phyloP scores from a whole-genome alignment of 2,329 filamentous ascomycete species.

The Nigrospora osmanthi region DNA sequence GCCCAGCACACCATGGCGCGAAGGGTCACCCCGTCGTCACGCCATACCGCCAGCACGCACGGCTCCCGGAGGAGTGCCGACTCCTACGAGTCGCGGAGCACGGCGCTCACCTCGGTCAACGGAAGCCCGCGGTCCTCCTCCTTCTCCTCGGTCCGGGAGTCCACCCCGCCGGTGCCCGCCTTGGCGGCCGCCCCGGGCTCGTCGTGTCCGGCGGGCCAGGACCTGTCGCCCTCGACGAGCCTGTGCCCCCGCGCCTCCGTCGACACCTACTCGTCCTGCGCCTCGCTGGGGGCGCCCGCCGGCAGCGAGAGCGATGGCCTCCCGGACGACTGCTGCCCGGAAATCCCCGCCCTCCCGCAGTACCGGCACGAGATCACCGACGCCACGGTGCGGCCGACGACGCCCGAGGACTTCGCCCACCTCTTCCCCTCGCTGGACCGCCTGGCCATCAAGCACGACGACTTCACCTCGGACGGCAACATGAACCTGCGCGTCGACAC shows the following conservation, averaged over 20 bases:
- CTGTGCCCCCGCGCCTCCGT: conserved; percentile 52
- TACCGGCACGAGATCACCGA: conserved; percentile 56
- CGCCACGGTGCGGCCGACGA: conserved; percentile 64
- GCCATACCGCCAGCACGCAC: conserved; percentile 27
- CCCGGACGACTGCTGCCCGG: conserved; percentile 18
- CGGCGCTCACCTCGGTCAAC: conserved; percentile 37
- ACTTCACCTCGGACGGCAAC: conserved; percentile 84
- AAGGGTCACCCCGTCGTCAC: conserved; percentile 18
- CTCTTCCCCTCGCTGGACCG: conserved; percentile 82
- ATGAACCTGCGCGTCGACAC: conserved; percentile 94
- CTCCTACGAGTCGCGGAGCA: conserved; percentile 38
- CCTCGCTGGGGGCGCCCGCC: conserved; percentile 51
- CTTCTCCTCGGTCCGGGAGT: conserved; percentile 27
- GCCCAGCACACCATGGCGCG: conserved; percentile 8
- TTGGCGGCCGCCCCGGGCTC: no score
- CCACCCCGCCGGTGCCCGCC: conserved; percentile 1
- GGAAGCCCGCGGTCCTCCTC: conserved; percentile 31
- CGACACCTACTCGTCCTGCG: conserved; percentile 72
- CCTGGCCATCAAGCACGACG: conserved; percentile 80
- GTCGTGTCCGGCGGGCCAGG: conserved; percentile 10
- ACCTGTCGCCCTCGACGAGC: conserved; percentile 31
- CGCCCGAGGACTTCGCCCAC: conserved; percentile 71
- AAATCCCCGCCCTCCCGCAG: conserved; percentile 46
- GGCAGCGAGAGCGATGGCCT: conserved; percentile 25
- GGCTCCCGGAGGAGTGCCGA: conserved; percentile 34